Evolutionary conservation across 768 basidiomycete genomes (phyloP), one percentile per base, ranked within the genome.

Genomic region (Daedaleopsis sinensis): DNA sequence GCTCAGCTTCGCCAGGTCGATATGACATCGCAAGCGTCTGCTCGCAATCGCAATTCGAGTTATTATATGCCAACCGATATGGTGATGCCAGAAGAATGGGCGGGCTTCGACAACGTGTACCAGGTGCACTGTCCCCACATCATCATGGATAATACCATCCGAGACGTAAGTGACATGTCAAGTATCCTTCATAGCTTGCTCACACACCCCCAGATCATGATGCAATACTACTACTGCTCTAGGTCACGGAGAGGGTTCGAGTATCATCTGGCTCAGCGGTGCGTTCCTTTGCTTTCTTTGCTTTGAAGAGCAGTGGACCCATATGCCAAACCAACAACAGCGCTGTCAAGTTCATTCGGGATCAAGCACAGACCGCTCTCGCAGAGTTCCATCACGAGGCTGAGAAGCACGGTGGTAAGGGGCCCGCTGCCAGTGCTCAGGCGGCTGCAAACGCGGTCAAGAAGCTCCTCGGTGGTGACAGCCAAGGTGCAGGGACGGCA

Each of bases 261-360:
- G 72, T 96, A 95, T 70, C 90, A 94, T 69, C 85, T 95, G 82
- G 91, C 94, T 10, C 86, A 91, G 13, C 85, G 88, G 89, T 91
- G 73, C 67, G 84, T 68, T 49, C 3, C 12, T n/a, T 21, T 8
- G 44, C 57, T 11, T 8, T 6, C n/a, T 11, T 48, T 18, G 10
- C 8, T 10, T 13, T 24, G 47, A 8, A 3, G 4, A 32, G 4
- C 7, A 3, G 27, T 7, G 27, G 27, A 7, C 27, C 4, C 11
- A 2, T 49, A 27, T 49, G 19, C 61, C 35, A 64, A 62, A 52
- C 43, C 32, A 24, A 52, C 24, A 50, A 24, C 44, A 92, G 89
- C 39, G 91, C 91, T 50, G 88, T 94, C 49, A 91, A 92, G 72
- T 94, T 92, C 74, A 91, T 96, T 60, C 83, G 89, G 55, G 92